Percentiles rank a stretch among this genome's conserved stretches.
Conservation (phyloP, 2,329 filamentous ascomycete species). For the Calcarisporium arbuscula region DNA sequence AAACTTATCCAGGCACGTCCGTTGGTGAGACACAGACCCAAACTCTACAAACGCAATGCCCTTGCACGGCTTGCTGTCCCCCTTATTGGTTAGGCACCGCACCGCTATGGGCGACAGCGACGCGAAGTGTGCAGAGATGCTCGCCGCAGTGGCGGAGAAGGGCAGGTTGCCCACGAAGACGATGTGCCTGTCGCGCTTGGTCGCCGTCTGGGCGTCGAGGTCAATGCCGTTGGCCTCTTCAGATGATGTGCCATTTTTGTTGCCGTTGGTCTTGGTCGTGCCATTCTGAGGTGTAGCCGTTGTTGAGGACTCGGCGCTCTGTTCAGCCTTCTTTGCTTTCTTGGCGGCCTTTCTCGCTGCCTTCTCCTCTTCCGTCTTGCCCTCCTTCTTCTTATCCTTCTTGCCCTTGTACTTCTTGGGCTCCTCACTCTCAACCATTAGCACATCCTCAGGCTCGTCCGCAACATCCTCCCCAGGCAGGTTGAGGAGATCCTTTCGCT, state of each 20-base stretch:
- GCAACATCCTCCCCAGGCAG: slow-evolving; percentile 26
- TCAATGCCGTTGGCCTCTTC: slow-evolving; percentile 25
- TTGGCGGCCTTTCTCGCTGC: slow-evolving; percentile 14
- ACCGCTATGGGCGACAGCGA: slow-evolving; percentile 46
- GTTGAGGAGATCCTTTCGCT: slow-evolving; percentile 30
- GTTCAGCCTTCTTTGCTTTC: slow-evolving; percentile 29
- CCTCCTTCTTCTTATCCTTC: slow-evolving; percentile 15
- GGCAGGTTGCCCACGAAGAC: slow-evolving; percentile 68
- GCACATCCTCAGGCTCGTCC: slow-evolving; percentile 13
- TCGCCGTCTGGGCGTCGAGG: slow-evolving; percentile 9
- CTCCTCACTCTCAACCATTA: slow-evolving; percentile 16
- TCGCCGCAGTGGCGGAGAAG: slow-evolving; percentile 66
- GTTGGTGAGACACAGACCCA: slow-evolving; percentile 78
- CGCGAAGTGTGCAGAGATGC: slow-evolving; percentile 70
- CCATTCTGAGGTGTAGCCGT: background rate
- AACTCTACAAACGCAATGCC: slow-evolving; percentile 90
- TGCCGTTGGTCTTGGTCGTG: background rate
- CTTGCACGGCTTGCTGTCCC: slow-evolving; percentile 54
- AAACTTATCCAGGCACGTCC: slow-evolving; percentile 84
- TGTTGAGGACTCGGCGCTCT: slow-evolving; percentile 11
- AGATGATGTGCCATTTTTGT: slow-evolving; percentile 3
- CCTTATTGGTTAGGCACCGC: slow-evolving; percentile 66
- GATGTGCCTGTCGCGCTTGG: slow-evolving; percentile 24
- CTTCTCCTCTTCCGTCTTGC: slow-evolving; percentile 13
- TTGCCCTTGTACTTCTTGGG: slow-evolving; percentile 20